Base-by-base conservation (phyloP, 83 land plant species). In the Picea mariana region DNA sequence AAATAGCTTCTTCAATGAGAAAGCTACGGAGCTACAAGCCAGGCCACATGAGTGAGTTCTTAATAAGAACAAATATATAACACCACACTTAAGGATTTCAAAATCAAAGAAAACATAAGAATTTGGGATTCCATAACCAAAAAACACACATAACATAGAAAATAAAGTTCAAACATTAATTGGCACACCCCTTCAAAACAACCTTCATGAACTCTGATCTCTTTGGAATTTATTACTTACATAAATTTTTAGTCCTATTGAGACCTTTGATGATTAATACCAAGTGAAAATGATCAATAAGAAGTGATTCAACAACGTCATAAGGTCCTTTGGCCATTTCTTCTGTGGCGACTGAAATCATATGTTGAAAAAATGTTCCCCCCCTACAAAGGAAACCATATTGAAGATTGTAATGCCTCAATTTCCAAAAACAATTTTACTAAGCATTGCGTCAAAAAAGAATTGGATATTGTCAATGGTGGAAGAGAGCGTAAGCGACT, bases 301-400 rank as follows among this genome's bases (percentile, higher is more conserved):
- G 99, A 98, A 78, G 99, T 98, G 82, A 99, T 98, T 58, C 99
- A 98, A 87, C 99, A 98, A 81, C 96, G 96, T 73, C 99, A 98
- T 83, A 98, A 98, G 96, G 99, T 96, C 71, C 42, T 6, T 38
- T 27, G 99, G n/a, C 99, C 99, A 40, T 98, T 98, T 84, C 94
- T 98, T 24, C 88, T 98, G 4, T 84, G 99, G 31, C 90, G 99
- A 67, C 87, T 98, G 68, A 98, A 98, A 71, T 98, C 99, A 31
- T 99, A 98, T 86, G 99, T 98, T 65, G 99, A 98, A 83, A 96
- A 94, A 85, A 99, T 34, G 98, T 15, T 83, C 96, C 83, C 99
- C 99, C 79, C 99, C 99, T 16, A 94, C 96, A 82, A 98, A 96
- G 82, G 99, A 98, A 84, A 98, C 99, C 8, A 98, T 98, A 24